Conservation (phyloP, 2,329 filamentous ascomycete species). For the Colletotrichum sp. region DNA sequence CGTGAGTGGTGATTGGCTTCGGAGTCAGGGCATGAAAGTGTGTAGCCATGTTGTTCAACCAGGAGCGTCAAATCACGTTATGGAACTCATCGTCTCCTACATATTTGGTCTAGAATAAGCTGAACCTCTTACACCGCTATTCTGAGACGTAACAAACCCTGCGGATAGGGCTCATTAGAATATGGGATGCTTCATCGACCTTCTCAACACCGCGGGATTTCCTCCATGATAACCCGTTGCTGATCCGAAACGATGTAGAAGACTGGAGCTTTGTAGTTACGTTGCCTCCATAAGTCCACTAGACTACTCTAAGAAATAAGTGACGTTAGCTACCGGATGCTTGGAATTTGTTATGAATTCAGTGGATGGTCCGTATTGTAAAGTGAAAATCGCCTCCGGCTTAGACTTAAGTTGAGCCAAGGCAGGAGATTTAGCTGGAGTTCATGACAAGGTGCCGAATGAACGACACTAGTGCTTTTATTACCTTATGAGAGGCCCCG, state of each 20-base stretch:
- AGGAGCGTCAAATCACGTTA: neutral
- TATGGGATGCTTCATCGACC: neutral
- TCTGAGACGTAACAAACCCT: neutral
- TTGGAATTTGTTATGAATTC: neutral
- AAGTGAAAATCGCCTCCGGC: no score
- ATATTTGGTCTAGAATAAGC: neutral
- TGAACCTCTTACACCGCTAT: accelerated
- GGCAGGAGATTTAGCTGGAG: neutral
- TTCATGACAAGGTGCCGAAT: neutral
- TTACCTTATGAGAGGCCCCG: neutral
- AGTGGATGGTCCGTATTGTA: neutral
- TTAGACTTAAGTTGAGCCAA: neutral
- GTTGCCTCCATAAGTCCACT: neutral
- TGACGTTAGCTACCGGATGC: neutral
- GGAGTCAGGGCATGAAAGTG: neutral
- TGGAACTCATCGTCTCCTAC: neutral
- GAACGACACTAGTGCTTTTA: neutral
- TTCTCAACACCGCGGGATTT: neutral
- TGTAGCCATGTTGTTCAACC: neutral
- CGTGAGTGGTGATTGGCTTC: neutral
- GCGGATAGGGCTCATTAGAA: neutral
- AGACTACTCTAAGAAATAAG: neutral
- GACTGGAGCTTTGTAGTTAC: neutral
- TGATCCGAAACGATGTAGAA: neutral
- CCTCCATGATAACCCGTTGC: neutral